Evolutionary conservation across 164 flowering plant genomes (phyloP), one percentile per base, ranked within the genome.

Genomic region (Tinospora cordifolia): DNA sequence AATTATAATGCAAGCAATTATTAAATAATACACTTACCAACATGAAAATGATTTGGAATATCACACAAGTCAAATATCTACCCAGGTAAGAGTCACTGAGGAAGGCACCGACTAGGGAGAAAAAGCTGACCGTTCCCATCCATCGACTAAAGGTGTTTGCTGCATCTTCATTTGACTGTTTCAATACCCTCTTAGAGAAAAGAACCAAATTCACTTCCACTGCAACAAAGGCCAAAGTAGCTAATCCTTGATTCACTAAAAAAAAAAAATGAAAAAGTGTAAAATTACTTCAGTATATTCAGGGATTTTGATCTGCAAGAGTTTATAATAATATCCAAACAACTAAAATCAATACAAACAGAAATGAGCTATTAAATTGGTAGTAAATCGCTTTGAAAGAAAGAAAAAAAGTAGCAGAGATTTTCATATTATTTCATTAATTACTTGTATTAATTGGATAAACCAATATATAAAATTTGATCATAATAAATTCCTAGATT

Each of bases 71-170:
- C 60, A 76, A 62, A 67, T 80, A 86, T 79, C 87, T 78, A 17
- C 91, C 91, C 68, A 78, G 72, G 72, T 85, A 87, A 26, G 91
- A 85, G 68, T 87, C 90, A 72, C 91, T 84, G 17, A 87, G 81
- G 63, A 85, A 82, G 34, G 88, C 91, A 65, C 88, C 91, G 8
- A 84, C 0, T 0, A 85, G 76, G 38, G 86, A 80, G 74, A 76
- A 80, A 6, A 84, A 65, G 65, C 82, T 76, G 19, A 75, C 79
- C 10, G 91, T 75, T 59, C 86, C 91, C 78, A 81, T 84, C 87
- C 91, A 87, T 69, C 74, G 77, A 75, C 81, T 85, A 64, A 85
- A 80, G 15, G 80, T 83, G 65, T 79, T 83, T 12, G 87, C 86
- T 57, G 90, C 87, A 38, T 87, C 88, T 17, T 84, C 88, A 76